Base-by-base conservation (phyloP, 1,139 yeast genomes). In the Geotrichum klebahnii region DNA sequence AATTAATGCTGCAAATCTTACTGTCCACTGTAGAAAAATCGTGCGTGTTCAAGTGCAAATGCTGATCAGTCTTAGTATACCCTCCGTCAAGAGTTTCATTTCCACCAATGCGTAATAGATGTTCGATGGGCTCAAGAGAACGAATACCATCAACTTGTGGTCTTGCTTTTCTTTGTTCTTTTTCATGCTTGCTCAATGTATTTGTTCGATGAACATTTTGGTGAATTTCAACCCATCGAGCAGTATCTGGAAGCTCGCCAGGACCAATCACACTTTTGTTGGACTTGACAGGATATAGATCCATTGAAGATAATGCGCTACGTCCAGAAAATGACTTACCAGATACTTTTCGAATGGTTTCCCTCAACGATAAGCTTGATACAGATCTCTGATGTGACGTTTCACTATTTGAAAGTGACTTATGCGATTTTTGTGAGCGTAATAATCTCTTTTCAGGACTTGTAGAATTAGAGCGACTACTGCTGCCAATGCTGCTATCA, bases 191-290 rank as follows among this genome's bases (percentile, higher is more conserved):
- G 1, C 86, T 78, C 42, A 89, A 70, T 0, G 96, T 79, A 57
- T 83, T 84, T 60, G 90, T 81, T 59, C 97, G 76, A 62, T 84
- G 81, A 48, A 90, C 70, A 51, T 84, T 90, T 5, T 77, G 69
- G 48, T 77, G 76, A 12, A 72, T 71, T 37, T 76, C 77, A 35
- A 78, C 71, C 81, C 81, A 79, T 24, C 57, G 49, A 22, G 52
- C 44, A 41, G 59, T 44, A 12, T 47, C 48, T 34, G 50, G 28
- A 38, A 28, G 45, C 6, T 62, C 56, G 17, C 73, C 61, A 2
- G 81, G 79, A 56, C 78, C 76, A 0, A 81, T 64, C 1, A 72
- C 65, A 57, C 81, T 81, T 1, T 68, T 55, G 90, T 75, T 54
- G 88, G 73, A 78, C 89, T 88, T 61, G 82, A 63, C 69, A 17